A percentile compares a stretch with the other conserved stretches of the same genome.
phyloP scores from a whole-genome alignment of 2,329 filamentous ascomycete genomes.

The Fusarium decemcellulare region DNA sequence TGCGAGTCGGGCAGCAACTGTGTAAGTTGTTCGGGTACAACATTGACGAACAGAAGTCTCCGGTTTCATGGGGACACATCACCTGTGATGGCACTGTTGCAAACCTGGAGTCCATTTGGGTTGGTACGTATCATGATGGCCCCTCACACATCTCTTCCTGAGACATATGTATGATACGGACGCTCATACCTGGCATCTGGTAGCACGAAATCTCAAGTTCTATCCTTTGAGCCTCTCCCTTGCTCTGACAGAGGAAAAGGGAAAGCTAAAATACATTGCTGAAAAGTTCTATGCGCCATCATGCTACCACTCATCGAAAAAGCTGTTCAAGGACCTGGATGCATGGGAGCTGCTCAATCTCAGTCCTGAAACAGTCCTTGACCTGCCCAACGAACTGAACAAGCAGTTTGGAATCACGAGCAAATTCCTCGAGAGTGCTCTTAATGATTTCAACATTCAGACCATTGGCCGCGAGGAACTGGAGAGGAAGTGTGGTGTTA shows the following conservation, averaged over 20 bases:
- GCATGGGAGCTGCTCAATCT: slow-evolving; percentile 63
- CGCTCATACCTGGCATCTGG: slow-evolving; percentile 21
- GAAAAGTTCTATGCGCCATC: slow-evolving; percentile 57
- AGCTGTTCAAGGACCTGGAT: slow-evolving; percentile 53
- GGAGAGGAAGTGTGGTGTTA: slow-evolving; percentile 51
- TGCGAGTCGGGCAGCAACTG: slow-evolving; percentile 60
- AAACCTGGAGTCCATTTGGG: slow-evolving; percentile 64
- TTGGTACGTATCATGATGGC: slow-evolving; percentile 33
- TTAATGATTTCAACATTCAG: slow-evolving; percentile 52
- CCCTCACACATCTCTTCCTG: not conserved
- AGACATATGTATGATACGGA: not conserved
- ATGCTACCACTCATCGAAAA: slow-evolving; percentile 48
- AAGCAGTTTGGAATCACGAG: slow-evolving; percentile 57
- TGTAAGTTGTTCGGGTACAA: slow-evolving; percentile 63
- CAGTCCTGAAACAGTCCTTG: slow-evolving; percentile 54
- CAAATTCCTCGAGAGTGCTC: slow-evolving; percentile 48
- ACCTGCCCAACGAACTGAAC: slow-evolving; percentile 56
- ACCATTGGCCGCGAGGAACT: slow-evolving; percentile 56
- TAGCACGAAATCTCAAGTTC: slow-evolving; percentile 63
- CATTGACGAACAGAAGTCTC: slow-evolving; percentile 44
- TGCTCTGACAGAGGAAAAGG: slow-evolving; percentile 53
- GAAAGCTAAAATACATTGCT: slow-evolving; percentile 53
- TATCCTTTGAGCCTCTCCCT: slow-evolving; percentile 57
- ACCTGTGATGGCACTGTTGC: slow-evolving; percentile 62
- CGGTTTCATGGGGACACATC: slow-evolving; percentile 59